phyloP scores from a whole-genome alignment of 495 filamentous ascomycete genomes.

The Viridothelium virens region DNA sequence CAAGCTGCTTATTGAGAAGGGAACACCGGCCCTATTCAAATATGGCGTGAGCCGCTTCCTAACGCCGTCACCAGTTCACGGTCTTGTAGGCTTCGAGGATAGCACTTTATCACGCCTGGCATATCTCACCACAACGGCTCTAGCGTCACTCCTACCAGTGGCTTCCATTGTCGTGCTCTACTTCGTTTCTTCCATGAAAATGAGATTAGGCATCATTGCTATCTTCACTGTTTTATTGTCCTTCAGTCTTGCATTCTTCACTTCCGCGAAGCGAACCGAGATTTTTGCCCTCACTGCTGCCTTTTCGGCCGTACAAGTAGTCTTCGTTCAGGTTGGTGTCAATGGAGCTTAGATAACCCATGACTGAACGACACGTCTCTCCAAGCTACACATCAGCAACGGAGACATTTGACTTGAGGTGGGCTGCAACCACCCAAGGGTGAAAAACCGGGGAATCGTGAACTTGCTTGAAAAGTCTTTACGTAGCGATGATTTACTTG shows the following conservation, averaged over 20 bases:
- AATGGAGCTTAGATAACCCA: background rate
- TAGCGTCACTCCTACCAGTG: background rate
- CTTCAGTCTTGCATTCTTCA: constrained; percentile 3
- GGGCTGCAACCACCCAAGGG: too few relatives aligned
- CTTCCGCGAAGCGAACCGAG: constrained; percentile 3
- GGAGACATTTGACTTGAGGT: too few relatives aligned
- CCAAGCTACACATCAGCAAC: too few relatives aligned
- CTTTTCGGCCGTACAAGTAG: constrained; percentile 1
- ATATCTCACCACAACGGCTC: background rate
- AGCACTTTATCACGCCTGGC: background rate
- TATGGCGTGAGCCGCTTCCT: background rate
- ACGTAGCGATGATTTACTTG: too few relatives aligned
- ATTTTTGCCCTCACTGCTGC: constrained; percentile 8
- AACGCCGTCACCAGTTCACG: constrained; percentile 2
- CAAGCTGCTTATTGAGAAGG: background rate
- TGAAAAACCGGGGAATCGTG: too few relatives aligned
- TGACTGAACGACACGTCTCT: background rate
- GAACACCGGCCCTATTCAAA: background rate
- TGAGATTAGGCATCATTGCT: background rate
- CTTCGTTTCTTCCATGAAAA: background rate
- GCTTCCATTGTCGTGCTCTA: background rate
- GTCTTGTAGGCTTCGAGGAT: background rate
- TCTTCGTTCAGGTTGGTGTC: constrained; percentile 1
- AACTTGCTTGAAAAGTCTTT: too few relatives aligned
- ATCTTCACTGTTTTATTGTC: constrained; percentile 3